A percentile compares a stretch with the other conserved stretches of the same genome.
phyloP scores from a whole-genome alignment of 148 eudicot species.

The Camellia sinensis region DNA sequence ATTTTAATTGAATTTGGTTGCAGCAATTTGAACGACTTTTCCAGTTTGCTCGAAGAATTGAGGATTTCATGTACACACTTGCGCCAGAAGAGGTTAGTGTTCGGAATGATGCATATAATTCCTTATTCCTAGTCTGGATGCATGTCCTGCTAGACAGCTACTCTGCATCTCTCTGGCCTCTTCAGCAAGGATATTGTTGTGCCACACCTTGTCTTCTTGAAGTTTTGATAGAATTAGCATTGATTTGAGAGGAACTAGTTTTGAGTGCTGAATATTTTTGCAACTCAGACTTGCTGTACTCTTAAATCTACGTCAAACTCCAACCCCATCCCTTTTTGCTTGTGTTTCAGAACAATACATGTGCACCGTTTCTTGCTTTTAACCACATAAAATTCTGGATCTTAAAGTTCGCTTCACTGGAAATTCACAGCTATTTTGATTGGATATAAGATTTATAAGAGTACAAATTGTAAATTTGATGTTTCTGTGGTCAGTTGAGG shows the following conservation, averaged over 20 bases:
- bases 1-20: conserved; percentile 5
- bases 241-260: not conserved
- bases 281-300: not conserved
- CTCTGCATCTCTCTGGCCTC: not conserved
- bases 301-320: not conserved
- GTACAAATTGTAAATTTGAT: not conserved
- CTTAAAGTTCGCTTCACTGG: not conserved
- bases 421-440: conserved; percentile 10
- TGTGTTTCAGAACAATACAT: not conserved
- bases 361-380: not conserved
- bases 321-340: not conserved
- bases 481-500: not conserved
- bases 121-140: not conserved
- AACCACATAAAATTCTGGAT: not conserved
- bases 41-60: conserved; percentile 83
- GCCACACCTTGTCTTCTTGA: not conserved
- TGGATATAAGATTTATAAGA: not conserved
- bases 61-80: conserved; percentile 82
- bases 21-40: conserved; percentile 97
- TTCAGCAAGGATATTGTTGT: not conserved
- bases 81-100: conserved; percentile 91
- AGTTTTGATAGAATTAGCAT: not conserved
- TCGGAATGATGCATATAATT: not conserved
- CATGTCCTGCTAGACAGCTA: not conserved
- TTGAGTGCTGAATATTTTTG: conserved; percentile 9